Evolutionary conservation across 148 eudicot species (phyloP).

Genomic region (Heliosperma pusillum): DNA sequence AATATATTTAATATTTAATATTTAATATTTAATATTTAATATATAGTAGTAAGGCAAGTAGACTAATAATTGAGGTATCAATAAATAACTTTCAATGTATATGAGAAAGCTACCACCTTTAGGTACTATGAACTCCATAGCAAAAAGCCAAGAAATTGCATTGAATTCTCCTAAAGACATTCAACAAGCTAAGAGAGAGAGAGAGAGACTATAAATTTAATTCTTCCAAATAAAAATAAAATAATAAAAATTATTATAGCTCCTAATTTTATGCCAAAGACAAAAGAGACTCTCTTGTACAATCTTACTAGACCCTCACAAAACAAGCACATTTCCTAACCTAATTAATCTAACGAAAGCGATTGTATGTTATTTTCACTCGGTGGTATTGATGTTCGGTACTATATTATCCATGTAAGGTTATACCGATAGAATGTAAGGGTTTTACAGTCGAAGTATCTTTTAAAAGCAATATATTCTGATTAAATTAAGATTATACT

Average conservation of each 20-base stretch:
- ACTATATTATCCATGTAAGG: neutral
- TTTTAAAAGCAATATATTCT: too few species aligned
- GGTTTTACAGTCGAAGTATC: too few species aligned
- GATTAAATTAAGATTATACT: too few species aligned
- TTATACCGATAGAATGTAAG: neutral
- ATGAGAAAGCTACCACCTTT: slow-evolving; percentile 49
- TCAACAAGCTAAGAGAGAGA: slow-evolving; percentile 25
- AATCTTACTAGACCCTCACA: neutral
- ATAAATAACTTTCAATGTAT: slow-evolving; percentile 58
- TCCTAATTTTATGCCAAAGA: slow-evolving; percentile 1
- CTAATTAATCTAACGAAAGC: neutral
- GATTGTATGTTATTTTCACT: neutral
- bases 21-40: too few species aligned
- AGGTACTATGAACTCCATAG: slow-evolving; percentile 57
- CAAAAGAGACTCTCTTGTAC: neutral
- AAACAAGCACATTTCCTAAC: neutral
- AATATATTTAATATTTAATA: neutral
- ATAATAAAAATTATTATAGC: neutral
- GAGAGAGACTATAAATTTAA: slow-evolving; percentile 7
- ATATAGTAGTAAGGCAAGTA: neutral
- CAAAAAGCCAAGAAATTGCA: slow-evolving; percentile 35
- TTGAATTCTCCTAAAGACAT: slow-evolving; percentile 49
- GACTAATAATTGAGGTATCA: slow-evolving; percentile 44
- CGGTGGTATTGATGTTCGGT: neutral
- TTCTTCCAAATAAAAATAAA: slow-evolving; percentile 4